Evolutionary conservation across 306 rosid species (phyloP).

Genomic region (Begonia masoniana): DNA sequence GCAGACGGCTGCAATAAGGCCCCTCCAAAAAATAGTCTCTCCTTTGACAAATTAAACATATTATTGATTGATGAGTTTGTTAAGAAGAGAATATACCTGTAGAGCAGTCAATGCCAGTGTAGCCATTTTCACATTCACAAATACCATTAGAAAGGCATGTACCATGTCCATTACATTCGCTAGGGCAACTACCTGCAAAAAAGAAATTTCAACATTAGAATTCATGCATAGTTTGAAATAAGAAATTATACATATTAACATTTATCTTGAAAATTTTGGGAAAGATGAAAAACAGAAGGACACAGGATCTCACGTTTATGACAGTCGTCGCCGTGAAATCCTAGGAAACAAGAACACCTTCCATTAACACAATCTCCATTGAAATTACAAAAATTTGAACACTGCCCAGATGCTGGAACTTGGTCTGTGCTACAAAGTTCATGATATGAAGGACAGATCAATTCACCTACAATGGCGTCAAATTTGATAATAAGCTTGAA

Average conservation of each 20-base stretch:
- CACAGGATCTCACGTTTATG: constrained; percentile 68
- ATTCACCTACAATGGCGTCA: constrained; percentile 40
- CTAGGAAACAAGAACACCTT: constrained; percentile 73
- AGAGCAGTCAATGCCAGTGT: constrained; percentile 85
- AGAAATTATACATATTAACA: constrained; percentile 42
- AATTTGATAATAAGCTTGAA: background rate
- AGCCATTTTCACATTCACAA: constrained; percentile 73
- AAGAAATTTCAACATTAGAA: background rate
- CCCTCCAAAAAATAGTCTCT: background rate
- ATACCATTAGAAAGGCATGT: constrained; percentile 69
- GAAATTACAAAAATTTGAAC: constrained; percentile 62
- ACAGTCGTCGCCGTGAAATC: constrained; percentile 76
- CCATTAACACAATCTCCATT: constrained; percentile 97
- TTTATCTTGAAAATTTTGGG: constrained; percentile 11
- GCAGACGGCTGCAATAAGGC: constrained; percentile 63
- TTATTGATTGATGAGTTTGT: too few relatives aligned
- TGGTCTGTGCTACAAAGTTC: constrained; percentile 63
- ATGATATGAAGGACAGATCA: constrained; percentile 72
- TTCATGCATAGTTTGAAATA: background rate
- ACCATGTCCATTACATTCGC: constrained; percentile 60
- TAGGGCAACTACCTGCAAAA: constrained; percentile 62
- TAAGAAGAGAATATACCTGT: constrained; percentile 35
- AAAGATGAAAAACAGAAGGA: too few relatives aligned
- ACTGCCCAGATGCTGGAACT: constrained; percentile 43
- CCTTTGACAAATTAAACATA: too few relatives aligned